Base-by-base conservation (phyloP, 2,329 filamentous ascomycete genomes). In the Epichloe coenophiala region DNA sequence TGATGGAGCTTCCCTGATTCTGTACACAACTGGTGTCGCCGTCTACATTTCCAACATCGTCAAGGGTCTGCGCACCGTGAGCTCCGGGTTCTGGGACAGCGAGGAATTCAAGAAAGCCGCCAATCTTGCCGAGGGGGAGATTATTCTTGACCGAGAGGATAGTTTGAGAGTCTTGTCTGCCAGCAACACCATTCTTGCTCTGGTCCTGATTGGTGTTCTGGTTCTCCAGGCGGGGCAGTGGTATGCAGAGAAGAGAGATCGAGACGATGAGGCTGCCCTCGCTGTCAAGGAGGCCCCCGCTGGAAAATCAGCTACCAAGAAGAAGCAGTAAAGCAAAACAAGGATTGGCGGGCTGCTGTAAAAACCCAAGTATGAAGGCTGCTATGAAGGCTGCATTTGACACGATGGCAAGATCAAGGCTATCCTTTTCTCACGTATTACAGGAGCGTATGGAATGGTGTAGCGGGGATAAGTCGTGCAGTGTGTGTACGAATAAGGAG, bases 31-130 rank as follows among this genome's bases (percentile, higher is more conserved):
- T 60, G 93, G 88, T 54, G 81, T 94, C 49, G 88, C 89, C 46
- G 86, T 98, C 59, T 98, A 97, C 69, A 80, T 95, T 57, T 84
- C 90, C 60, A 98, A 98, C 69, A 95, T 97, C 61, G 84, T 97
- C 65, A 95, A 95, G 74, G 93, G 91, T 4, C 76, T 98, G 65
- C 76, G 90, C 56, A 84, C 91, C 53, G 85, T 96, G 40, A 87
- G 80, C 53, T 78, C 77, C 5, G 87, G 86, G 37, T 71, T 80
- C 52, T 94, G 78, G 67, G 63, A 66, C 53, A 67, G 69, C 50
- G 64, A 68, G 31, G 71, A 69, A 51, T 68, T 65, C 43, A 58
- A 63, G 45, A 56, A 63, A 54, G 71, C 60, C 51, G 65, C 63
- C 57, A 70, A 69, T 17, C 67, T 70, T 52, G 50, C 67, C 51